These are phyloP conservation scores for Lentinula boryana DNA, from an alignment of 768 basidiomycete genomes.

Conservation along the genomic window DNA sequence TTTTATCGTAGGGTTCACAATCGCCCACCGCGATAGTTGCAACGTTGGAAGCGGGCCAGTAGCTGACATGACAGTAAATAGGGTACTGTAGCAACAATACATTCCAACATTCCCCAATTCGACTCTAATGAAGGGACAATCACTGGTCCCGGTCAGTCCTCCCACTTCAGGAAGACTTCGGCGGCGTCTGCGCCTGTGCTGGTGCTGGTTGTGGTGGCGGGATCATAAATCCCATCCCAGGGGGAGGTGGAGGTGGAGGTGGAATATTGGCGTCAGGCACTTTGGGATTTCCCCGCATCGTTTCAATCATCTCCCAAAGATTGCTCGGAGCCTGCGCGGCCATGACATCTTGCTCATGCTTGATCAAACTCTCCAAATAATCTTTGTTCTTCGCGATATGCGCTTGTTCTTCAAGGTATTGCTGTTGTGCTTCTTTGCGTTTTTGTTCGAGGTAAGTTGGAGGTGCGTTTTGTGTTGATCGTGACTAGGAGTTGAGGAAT, in stretches of 20 bases:
- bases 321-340: constrained; percentile 35
- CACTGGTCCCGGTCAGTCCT: too few species aligned
- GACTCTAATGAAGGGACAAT: too few species aligned
- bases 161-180: background rate
- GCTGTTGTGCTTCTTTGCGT: constrained; percentile 42
- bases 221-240: background rate
- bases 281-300: constrained; percentile 7
- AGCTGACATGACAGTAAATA: background rate
- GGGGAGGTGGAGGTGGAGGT: background rate
- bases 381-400: constrained; percentile 40
- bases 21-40: too few species aligned
- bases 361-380: constrained; percentile 34
- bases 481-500: constrained; percentile 7
- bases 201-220: background rate
- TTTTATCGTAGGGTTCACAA: too few species aligned
- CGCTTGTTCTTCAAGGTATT: constrained; percentile 44
- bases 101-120: background rate
- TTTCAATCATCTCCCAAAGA: constrained; percentile 42
- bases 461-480: constrained; percentile 24
- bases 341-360: constrained; percentile 36
- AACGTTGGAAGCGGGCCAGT: too few species aligned
- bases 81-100: background rate
- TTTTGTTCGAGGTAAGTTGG: constrained; percentile 50
- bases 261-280: background rate
- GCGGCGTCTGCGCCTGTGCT: background rate